phyloP scores from a whole-genome alignment of 2,329 filamentous ascomycete genomes.

The Paecilomyces formosus region DNA sequence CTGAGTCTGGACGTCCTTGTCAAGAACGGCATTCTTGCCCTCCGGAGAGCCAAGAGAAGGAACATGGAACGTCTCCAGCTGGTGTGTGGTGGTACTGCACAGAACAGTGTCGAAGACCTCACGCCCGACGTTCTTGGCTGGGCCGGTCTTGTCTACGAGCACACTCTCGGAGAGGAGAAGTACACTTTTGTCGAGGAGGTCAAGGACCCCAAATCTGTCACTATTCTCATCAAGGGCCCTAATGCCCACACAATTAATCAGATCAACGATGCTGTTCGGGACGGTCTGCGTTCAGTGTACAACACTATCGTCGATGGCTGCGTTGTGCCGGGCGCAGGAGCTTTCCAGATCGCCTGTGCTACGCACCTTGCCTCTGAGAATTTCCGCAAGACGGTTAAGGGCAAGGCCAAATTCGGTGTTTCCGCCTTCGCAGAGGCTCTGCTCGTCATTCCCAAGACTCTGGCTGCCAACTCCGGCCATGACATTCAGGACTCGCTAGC shows the following conservation, averaged over 20 bases:
- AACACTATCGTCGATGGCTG: slow-evolving; percentile 99
- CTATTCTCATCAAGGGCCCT: slow-evolving; percentile 93
- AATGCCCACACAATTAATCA: slow-evolving; percentile 95
- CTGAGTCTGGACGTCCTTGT: slow-evolving; percentile 90
- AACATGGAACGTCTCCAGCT: slow-evolving; percentile 99
- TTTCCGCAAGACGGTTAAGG: slow-evolving; percentile 87
- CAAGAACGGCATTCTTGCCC: slow-evolving; percentile 95
- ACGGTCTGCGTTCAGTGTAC: slow-evolving; percentile 92
- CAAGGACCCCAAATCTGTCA: slow-evolving; percentile 97
- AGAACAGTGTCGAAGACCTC: slow-evolving; percentile 95
- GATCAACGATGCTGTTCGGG: slow-evolving; percentile 91
- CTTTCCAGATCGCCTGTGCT: slow-evolving; percentile 92
- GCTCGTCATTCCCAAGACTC: slow-evolving; percentile 91
- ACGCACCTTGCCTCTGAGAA: slow-evolving; percentile 77
- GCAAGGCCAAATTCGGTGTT: slow-evolving; percentile 95
- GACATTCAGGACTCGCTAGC: slow-evolving; percentile 94
- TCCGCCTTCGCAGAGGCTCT: slow-evolving; percentile 91
- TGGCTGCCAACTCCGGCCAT: slow-evolving; percentile 91
- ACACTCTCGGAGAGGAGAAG: slow-evolving; percentile 96
- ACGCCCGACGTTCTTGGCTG: slow-evolving; percentile 83
- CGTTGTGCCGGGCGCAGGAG: slow-evolving; percentile 87
- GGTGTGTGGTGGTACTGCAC: slow-evolving; percentile 80
- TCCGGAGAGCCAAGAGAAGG: slow-evolving; percentile 89
- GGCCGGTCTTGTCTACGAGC: slow-evolving; percentile 95
- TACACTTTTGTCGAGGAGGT: slow-evolving; percentile 98